Evolutionary conservation across 1,284 basidiomycete species (phyloP), one percentile per base, ranked within the genome.

Genomic region (Ganoderma boninense): DNA sequence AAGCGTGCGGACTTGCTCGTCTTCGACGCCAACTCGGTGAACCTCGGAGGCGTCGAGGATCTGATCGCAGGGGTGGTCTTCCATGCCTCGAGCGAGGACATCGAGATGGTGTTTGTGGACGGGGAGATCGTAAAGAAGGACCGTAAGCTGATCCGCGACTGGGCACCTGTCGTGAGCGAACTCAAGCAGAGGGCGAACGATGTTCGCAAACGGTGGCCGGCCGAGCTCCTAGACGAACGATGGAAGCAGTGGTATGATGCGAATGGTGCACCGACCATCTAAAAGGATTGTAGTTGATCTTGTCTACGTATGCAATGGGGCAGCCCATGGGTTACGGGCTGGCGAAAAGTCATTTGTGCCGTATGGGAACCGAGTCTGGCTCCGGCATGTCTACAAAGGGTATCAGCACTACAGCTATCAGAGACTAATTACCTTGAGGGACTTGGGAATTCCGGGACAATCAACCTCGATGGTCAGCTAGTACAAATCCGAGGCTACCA

Each of bases 131-230:
- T 81, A 59, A 81, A 81, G 69, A 71, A 72, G n/a, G 70, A 75
- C 52, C 74, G 74, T 2, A 78, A 76, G 56, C 71, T 78, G 38
- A 76, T 73, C 62, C 74, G 73, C 57, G 74, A 72, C 75, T 79
- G 60, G 83, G 81, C 63, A 10, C 71, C 72, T 10, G 75, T 79
- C 1, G 79, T 77, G 57, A 71, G 20, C 87, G 90, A 71, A 83
- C 83, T 72, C 83, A 82, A 43, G 87, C 85, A 86, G 62, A 82
- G 77, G 2, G 84, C 80, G n/a, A 83, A 84, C 18, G 87, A 87
- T 35, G 84, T 84, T 59, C 88, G 83, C 7, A 83, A 85, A 44
- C 90, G 73, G 76, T 90, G 84, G 68, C 77, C 78, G 2, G 68
- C 67, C 32, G 76, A 76, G 40, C 70, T 74, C 63, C 64, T 79